Evolutionary conservation across 495 filamentous ascomycete genomes (phyloP), one percentile per base, ranked within the genome.

Genomic region (Talaromyces adpressus): DNA sequence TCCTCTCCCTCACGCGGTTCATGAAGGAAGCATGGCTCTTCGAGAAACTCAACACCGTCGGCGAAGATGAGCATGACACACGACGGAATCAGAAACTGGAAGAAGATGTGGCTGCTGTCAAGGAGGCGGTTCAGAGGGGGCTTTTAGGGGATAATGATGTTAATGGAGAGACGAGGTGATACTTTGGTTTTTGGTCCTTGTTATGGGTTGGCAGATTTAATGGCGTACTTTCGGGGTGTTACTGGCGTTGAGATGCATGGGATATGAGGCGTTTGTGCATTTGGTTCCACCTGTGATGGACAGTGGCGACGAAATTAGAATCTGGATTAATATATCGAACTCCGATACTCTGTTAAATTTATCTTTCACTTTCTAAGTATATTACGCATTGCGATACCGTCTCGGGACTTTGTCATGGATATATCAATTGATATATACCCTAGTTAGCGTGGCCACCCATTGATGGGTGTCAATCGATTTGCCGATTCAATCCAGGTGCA

Each of bases 1-100:
- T 89, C 22, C 76, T 89, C 41, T 76, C 80, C 11, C 69, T 91
- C 14, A 88, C 83, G 34, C 81, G 88, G 14, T 74, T 78, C 6
- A 75, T 91, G 76, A 89, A 91, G 72, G 89, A 91, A 67, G 79
- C 84, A n/a, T 91, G 88, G 88, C 75, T 90, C 25, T 89, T 89
- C 67, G 88, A 89, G 16, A 82, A 86, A 63, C 76, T 91, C n/a
- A 75, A 89, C 23, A 88, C 86, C 0, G 70, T 89, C 8, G 84
- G 82, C 20, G 79, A 81, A 67, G 71, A 78, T 49, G 72, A 78
- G 52, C 71, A 73, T 39, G 79, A 81, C 59, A 64, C 73, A 3
- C 64, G 72, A 64, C 73, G 78, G 2, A 63, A 72, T 6, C 75
- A 82, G 68, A 76, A 78, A 67, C 75, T 83, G 18, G 84, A 86